phyloP scores from a whole-genome alignment of 73 alveolate species.

The Tetrahymena thermophila region DNA sequence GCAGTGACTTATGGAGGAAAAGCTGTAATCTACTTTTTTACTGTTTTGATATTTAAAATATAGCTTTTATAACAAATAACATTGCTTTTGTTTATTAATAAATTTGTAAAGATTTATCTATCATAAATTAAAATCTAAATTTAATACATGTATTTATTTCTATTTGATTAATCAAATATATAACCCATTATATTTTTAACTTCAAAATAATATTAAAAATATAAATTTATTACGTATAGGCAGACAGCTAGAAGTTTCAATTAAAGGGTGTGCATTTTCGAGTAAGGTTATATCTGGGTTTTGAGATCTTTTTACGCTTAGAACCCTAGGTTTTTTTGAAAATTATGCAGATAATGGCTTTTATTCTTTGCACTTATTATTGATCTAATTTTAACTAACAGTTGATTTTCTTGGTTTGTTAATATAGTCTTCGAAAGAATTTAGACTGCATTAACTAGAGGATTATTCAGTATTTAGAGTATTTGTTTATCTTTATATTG shows the following conservation, averaged over 20 bases:
- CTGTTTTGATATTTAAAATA: too few species aligned
- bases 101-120: too few species aligned
- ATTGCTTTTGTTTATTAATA: too few species aligned
- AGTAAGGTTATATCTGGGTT: not conserved
- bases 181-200: not conserved
- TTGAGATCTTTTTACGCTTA: not conserved
- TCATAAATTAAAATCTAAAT: too few species aligned
- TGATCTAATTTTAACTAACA: not conserved
- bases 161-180: not conserved
- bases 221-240: not conserved
- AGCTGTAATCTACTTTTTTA: not conserved
- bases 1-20: constrained; percentile 13
- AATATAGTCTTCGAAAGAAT: not conserved
- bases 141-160: not conserved
- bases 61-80: too few species aligned
- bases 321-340: not conserved
- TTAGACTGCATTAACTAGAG: not conserved
- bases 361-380: not conserved
- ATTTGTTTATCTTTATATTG: not conserved
- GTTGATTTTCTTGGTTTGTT: not conserved
- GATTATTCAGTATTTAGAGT: not conserved
- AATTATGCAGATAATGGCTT: not conserved
- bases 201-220: not conserved
- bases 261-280: not conserved
- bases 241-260: not conserved